These are phyloP conservation scores for Blastocystis sp. DNA, from an alignment of 352 stramenopile species.

Conservation along the genomic window DNA sequence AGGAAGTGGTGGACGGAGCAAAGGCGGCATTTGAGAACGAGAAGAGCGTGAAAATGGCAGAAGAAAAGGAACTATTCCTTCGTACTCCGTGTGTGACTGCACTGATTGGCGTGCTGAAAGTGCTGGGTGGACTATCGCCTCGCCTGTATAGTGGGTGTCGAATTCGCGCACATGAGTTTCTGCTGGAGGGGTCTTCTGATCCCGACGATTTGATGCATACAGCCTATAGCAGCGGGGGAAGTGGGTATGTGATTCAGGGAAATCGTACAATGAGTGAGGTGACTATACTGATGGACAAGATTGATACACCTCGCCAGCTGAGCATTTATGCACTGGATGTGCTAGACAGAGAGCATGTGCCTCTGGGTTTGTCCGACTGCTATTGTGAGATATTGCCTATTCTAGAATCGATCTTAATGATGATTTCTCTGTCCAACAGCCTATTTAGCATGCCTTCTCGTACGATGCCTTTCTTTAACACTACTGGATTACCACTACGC, in stretches of 20 bases:
- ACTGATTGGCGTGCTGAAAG: conserved; percentile 13
- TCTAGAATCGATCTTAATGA: not conserved
- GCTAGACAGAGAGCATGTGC: not conserved
- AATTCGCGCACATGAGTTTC: not conserved
- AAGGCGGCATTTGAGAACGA: not conserved
- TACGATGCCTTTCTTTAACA: conserved; percentile 45
- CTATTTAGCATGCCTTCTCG: not conserved
- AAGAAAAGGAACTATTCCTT: not conserved
- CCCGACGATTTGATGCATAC: not conserved
- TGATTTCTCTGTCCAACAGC: not conserved
- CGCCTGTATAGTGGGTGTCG: conserved; percentile 48
- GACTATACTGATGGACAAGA: conserved; percentile 10
- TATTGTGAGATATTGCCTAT: not conserved
- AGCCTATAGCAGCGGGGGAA: not conserved
- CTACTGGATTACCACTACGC: not conserved
- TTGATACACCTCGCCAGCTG: conserved; percentile 9
- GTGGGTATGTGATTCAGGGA: conserved; percentile 6
- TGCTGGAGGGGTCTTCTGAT: not conserved
- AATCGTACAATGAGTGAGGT: conserved; percentile 1
- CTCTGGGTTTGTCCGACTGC: not conserved
- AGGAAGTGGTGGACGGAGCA: not conserved
- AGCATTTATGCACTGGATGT: conserved; percentile 38
- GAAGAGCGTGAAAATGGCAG: not conserved
- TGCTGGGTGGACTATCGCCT: conserved; percentile 36
- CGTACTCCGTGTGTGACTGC: not conserved